Evolutionary conservation across 768 basidiomycete species (phyloP).

Genomic region (Leucocoprinus sp.): DNA sequence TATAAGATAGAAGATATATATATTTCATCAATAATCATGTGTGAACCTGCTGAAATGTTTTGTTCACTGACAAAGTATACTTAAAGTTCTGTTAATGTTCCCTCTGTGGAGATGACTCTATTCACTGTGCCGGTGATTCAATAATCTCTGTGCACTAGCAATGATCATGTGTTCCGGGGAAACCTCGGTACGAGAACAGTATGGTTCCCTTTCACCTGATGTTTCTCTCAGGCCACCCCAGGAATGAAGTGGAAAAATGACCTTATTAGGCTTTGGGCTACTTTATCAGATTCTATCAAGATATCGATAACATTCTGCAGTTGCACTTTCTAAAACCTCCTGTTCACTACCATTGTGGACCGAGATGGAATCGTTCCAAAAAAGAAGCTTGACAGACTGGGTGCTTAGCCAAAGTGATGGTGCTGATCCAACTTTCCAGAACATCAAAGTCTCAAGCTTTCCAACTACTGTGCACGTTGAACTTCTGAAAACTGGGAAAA

Average conservation of each 20-base stretch:
- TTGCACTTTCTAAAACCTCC: too few relatives aligned
- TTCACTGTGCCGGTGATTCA: too few relatives aligned
- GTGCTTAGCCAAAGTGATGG: not conserved
- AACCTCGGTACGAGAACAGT: not conserved
- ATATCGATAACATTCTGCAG: not conserved
- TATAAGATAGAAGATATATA: too few relatives aligned
- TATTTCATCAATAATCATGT: too few relatives aligned
- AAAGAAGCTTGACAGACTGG: not conserved
- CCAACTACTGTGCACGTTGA: constrained; percentile 89
- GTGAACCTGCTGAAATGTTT: too few relatives aligned
- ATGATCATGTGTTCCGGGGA: not conserved
- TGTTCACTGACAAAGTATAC: too few relatives aligned
- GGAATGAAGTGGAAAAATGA: not conserved
- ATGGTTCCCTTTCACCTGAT: not conserved
- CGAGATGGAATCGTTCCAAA: not conserved
- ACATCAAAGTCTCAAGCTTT: constrained; percentile 56
- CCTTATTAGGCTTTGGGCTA: not conserved
- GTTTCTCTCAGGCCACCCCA: not conserved
- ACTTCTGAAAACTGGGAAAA: constrained; percentile 59
- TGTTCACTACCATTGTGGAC: too few relatives aligned
- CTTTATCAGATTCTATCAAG: not conserved
- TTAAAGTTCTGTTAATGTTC: too few relatives aligned
- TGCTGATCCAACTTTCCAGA: constrained; percentile 23
- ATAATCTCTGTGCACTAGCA: not conserved
- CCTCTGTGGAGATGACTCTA: too few relatives aligned